Evolutionary conservation across 1,284 basidiomycete genomes (phyloP), one percentile per base, ranked within the genome.

Genomic region (Fomitiporia mediterranea): DNA sequence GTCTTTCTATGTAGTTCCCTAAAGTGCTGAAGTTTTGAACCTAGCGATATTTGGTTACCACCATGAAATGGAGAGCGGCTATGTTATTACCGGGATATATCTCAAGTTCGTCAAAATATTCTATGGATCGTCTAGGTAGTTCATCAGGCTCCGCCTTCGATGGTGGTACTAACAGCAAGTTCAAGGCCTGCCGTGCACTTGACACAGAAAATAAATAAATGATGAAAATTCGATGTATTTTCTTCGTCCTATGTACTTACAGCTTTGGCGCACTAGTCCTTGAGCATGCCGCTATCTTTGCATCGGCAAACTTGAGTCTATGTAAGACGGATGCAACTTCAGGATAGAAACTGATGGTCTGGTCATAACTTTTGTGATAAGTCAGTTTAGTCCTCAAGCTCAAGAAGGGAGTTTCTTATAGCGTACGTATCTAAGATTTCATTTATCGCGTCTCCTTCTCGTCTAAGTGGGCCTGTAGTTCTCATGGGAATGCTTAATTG

Each of bases 21-120:
- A 73, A 95, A 95, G 65, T 95, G 93, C 4, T 76, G 76, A 17
- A 91, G 70, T 70, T 94, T 94, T 13, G 89, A 90, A n/a, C 84
- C 86, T 85, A 5, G 35, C 13, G 6, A n/a, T 11, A 11, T n/a
- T n/a, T n/a, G n/a, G n/a, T n/a, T n/a, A n/a, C n/a, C 47, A 46
- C 48, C 53, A 51, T 32, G 25, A 37, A 40, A 51, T 38, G 38
- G 19, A 25, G 30, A 5, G 4, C 27, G 8, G 6, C n/a, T 48
- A 19, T 23, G 11, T 19, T 62, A 62, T 32, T 60, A 81, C 87
- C 86, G 7, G 91, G 90, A 64, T 92, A 94, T 68, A 95, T 93
- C 67, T 94, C 90, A 57, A 85, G 69, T 61, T 89, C 81, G 65
- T 91, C 82, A 66, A 96, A 93, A 62, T 86, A 88, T 11, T 78